Base-by-base conservation (phyloP, 495 filamentous ascomycete genomes). In the Rostrohypoxylon terebratum region DNA sequence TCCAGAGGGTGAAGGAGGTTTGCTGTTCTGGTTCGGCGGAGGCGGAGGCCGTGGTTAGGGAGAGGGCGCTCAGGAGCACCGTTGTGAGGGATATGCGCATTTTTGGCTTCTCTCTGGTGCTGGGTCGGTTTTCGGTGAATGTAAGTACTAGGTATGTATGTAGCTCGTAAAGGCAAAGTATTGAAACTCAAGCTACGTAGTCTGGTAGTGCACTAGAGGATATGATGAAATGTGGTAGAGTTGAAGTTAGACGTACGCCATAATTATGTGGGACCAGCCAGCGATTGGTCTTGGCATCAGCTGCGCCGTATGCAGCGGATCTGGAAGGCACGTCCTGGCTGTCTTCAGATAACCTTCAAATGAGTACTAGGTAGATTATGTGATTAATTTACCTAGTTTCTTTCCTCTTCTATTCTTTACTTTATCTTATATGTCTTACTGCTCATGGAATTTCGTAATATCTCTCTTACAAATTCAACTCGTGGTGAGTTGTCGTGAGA, bases 1-100 rank as follows among this genome's bases (percentile, higher is more conserved):
- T 82, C 67, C 53, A 78, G 68, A 81, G 72, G 21, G 79, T 81
- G 4, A 82, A 7, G 23, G 71, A 73, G 3, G 79, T 72, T 25
- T 73, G 70, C 1, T 23, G 63, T 21, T 55, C 47, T 38, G 14
- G 51, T 11, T 36, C 18, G 51, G 31, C n/a, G 11, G 62, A 47
- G 44, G 67, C 73, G 51, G 71, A 51, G 47, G 60, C 16, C 55
- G 64, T 14, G 31, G 66, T 2, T 21, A 40, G 33, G 53, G 59
- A 40, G 61, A 60, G 59, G 28, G 50, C 53, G 68, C 40, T 54
- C 2, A 74, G 54, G 62, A 79, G 68, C 69, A 70, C 47, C 36
- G 59, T 54, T 66, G 71, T 50, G 42, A 71, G 48, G 23, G 68
- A 48, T 44, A 57, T 34, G 55, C 61, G 76, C 77, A 77, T 79